Evolutionary conservation across 176 grass and related monocot genomes (phyloP).

Genomic region (Hordeum marinum): DNA sequence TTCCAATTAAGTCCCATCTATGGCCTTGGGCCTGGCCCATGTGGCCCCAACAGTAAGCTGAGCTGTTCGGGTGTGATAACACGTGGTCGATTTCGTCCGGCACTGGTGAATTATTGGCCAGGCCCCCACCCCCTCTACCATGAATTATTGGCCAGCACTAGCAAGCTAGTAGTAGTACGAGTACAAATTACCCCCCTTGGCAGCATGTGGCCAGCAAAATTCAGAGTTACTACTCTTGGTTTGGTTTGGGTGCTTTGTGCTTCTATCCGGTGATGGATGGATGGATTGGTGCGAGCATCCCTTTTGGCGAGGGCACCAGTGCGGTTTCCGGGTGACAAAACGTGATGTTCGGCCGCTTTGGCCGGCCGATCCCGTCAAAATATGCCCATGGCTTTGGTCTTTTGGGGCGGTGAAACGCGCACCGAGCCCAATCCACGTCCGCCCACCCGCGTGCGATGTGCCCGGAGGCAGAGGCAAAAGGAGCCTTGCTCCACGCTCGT

Average conservation of each 20-base stretch:
- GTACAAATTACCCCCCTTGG: not conserved
- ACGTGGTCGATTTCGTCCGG: slow-evolving; percentile 1
- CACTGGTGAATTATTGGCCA: not conserved
- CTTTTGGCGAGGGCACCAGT: not conserved
- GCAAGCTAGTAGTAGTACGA: not conserved
- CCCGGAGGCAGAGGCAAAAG: not conserved
- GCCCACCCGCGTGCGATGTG: not conserved
- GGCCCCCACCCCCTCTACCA: not conserved
- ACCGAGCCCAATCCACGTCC: not conserved
- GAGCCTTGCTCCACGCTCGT: not conserved
- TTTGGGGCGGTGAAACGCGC: not conserved
- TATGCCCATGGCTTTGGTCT: not conserved
- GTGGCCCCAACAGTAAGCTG: slow-evolving; percentile 16
- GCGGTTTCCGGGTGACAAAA: not conserved
- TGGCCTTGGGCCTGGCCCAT: not conserved
- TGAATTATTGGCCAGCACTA: slow-evolving; percentile 12
- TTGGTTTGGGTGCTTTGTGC: too few species aligned
- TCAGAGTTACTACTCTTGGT: not conserved
- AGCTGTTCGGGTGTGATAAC: not conserved
- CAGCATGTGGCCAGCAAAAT: not conserved
- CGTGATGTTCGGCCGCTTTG: not conserved
- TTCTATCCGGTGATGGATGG: too few species aligned
- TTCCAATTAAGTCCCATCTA: not conserved
- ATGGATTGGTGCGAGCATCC: not conserved
- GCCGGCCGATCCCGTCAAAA: slow-evolving; percentile 9